Conservation (phyloP, 345 rosid genomes). For the Sisymbrium altissimum region DNA sequence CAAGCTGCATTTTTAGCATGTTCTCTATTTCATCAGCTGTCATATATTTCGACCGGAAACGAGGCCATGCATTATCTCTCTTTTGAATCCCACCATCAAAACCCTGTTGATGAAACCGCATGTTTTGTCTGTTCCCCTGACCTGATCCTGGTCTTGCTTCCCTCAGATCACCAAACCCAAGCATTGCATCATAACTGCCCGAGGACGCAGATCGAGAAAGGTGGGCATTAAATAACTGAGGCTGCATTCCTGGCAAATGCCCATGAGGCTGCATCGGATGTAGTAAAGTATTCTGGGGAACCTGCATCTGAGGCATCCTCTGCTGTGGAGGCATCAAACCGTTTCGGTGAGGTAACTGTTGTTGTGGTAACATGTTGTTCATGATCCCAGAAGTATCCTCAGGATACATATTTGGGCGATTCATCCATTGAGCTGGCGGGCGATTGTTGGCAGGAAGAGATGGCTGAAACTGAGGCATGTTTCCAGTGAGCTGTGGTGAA, state of each 20-base stretch:
- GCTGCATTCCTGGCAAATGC: conserved; percentile 58
- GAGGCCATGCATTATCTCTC: conserved; percentile 57
- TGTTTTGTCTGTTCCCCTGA: conserved; percentile 59
- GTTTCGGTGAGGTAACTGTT: conserved; percentile 48
- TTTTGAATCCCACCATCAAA: conserved; percentile 47
- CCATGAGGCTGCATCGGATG: conserved; percentile 59
- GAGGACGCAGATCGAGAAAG: conserved; percentile 58
- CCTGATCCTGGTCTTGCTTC: conserved; percentile 60
- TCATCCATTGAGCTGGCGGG: conserved; percentile 60
- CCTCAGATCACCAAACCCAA: conserved; percentile 55
- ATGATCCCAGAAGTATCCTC: conserved; percentile 57
- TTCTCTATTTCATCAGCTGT: conserved; percentile 71
- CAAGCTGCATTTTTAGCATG: conserved; percentile 82
- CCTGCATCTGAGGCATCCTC: conserved; percentile 22
- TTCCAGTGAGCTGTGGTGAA: conserved; percentile 51
- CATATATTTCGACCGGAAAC: conserved; percentile 78
- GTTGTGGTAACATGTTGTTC: conserved; percentile 56
- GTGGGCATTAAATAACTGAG: conserved; percentile 58
- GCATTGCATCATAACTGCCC: conserved; percentile 55
- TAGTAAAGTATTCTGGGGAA: conserved; percentile 54
- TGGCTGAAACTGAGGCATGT: conserved; percentile 50
- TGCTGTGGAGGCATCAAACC: too few relatives aligned
- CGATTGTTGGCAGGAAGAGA: conserved; percentile 50
- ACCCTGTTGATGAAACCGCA: conserved; percentile 51
- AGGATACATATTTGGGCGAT: conserved; percentile 51